phyloP scores from a whole-genome alignment of 2,329 filamentous ascomycete genomes.

The Xylogone sp. region DNA sequence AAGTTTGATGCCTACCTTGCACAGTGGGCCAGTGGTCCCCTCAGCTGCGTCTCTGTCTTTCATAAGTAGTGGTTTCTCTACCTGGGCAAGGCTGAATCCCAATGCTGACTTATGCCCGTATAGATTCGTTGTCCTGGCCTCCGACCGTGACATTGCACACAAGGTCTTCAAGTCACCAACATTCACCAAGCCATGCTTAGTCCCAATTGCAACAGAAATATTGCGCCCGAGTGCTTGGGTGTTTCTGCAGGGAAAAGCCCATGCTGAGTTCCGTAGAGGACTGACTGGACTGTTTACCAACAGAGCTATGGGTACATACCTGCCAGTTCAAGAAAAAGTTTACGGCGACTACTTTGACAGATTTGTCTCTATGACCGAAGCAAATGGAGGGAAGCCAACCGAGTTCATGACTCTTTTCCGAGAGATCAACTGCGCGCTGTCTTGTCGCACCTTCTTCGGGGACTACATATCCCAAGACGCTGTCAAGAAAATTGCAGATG shows the following conservation, averaged over 20 bases:
- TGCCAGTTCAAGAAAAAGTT: conserved; percentile 88
- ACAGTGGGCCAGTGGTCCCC: conserved; percentile 86
- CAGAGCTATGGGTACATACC: conserved; percentile 79
- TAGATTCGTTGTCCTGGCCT: conserved; percentile 96
- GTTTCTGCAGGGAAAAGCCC: conserved; percentile 89
- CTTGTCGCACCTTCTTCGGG: conserved; percentile 91
- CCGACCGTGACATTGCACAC: conserved; percentile 88
- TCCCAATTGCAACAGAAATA: conserved; percentile 90
- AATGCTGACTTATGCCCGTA: background rate
- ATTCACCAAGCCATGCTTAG: conserved; percentile 94
- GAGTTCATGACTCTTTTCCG: conserved; percentile 92
- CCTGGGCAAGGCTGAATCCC: background rate
- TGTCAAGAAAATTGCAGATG: conserved; percentile 90
- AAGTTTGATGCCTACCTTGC: conserved; percentile 87
- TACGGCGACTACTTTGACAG: conserved; percentile 82
- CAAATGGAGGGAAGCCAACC: conserved; percentile 67
- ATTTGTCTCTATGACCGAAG: conserved; percentile 72
- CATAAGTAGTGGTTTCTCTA: conserved; percentile 70
- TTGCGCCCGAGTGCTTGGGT: conserved; percentile 93
- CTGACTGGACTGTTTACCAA: conserved; percentile 93
- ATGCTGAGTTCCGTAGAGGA: conserved; percentile 96
- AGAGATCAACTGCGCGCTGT: conserved; percentile 91
- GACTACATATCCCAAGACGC: conserved; percentile 90
- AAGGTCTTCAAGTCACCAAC: conserved; percentile 94
- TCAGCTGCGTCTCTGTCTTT: conserved; percentile 98